Base-by-base conservation (phyloP, 192 early-diverging fungal genomes). In the Linnemannia elongata region DNA sequence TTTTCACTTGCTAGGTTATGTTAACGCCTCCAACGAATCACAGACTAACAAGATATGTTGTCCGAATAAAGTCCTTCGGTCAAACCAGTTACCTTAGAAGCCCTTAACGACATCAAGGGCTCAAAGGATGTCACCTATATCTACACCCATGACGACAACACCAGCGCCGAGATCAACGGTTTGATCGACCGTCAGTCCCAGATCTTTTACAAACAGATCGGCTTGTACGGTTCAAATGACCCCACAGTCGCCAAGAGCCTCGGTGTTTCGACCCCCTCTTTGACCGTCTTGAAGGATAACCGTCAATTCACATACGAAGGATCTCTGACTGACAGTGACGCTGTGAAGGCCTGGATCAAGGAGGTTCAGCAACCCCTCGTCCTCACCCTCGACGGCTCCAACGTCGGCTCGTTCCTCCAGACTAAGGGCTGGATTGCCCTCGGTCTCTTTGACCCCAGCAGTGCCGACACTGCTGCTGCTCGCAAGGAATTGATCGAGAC, bases 371-470 rank as follows among this genome's bases (percentile, higher is more conserved):
- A 91, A 79, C 94, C 96, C 27, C 75, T 96, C 44, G 91, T 96
- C 18, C 87, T 92, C 17, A 90, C 92, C 44, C 81, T 97, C 24
- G 90, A 88, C 13, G 83, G 91, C 60, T 85, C 91, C 42, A 97
- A 96, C 77, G 90, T 94, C 13, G 93, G 96, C 44, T 89, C 91
- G 6, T 90, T 97, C 85, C 91, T 97, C 74, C 90, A 93, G 41
- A 88, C 93, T 70, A 83, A 90, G 41, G 90, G 92, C 72, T 88
- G 93, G 74, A 83, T 96, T 4, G 93, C 94, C 0, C 85, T 98
- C 54, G 92, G 88, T 18, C 73, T 97, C 7, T 81, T 97, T 17
- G 91, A 94, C 73, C 88, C 90, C 17, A 87, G 80, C 41, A 80
- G 83, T 35, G 69, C 69, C 15, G 47, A 54, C 1, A 78, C 76